Conservation (phyloP, 179 eudicot species). For the Nepenthes alata region DNA sequence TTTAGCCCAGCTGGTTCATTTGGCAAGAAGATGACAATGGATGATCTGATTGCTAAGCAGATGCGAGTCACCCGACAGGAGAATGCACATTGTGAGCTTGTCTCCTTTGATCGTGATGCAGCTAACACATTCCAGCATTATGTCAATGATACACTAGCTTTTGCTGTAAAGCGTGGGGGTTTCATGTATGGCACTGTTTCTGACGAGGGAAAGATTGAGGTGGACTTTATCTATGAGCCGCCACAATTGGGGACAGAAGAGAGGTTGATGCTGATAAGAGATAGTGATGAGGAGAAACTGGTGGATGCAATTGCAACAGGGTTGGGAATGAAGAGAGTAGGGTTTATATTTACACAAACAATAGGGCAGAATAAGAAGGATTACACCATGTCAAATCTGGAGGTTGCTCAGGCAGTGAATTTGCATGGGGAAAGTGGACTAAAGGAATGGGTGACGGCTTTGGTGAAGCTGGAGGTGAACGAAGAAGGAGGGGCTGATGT, state of each 20-base stretch:
- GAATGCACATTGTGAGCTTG: slow-evolving; percentile 59
- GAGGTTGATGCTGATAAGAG: slow-evolving; percentile 35
- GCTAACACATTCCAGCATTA: slow-evolving; percentile 80
- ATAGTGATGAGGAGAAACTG: slow-evolving; percentile 58
- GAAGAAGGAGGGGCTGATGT: slow-evolving; percentile 84
- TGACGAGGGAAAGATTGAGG: slow-evolving; percentile 63
- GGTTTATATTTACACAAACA: slow-evolving; percentile 83
- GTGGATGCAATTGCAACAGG: slow-evolving; percentile 77
- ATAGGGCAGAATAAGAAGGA: slow-evolving; percentile 60
- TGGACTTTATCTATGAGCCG: slow-evolving; percentile 87
- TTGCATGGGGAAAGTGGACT: slow-evolving; percentile 64
- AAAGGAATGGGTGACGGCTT: slow-evolving; percentile 94
- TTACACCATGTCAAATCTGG: slow-evolving; percentile 67
- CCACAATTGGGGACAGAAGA: slow-evolving; percentile 64
- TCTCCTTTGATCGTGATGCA: slow-evolving; percentile 71
- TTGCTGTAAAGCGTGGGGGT: slow-evolving; percentile 75
- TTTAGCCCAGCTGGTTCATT: slow-evolving; percentile 60
- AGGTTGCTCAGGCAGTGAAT: slow-evolving; percentile 77
- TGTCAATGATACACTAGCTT: slow-evolving; percentile 60
- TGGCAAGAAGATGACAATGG: slow-evolving; percentile 86
- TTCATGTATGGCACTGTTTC: slow-evolving; percentile 84
- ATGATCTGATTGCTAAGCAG: slow-evolving; percentile 77
- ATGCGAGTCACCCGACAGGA: slow-evolving; percentile 78
- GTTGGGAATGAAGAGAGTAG: slow-evolving; percentile 76
- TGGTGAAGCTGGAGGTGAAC: slow-evolving; percentile 83